A percentile compares a stretch with the other conserved stretches of the same genome.
phyloP scores from a whole-genome alignment of 2,329 filamentous ascomycete genomes.

The Hypocreales sp. region DNA sequence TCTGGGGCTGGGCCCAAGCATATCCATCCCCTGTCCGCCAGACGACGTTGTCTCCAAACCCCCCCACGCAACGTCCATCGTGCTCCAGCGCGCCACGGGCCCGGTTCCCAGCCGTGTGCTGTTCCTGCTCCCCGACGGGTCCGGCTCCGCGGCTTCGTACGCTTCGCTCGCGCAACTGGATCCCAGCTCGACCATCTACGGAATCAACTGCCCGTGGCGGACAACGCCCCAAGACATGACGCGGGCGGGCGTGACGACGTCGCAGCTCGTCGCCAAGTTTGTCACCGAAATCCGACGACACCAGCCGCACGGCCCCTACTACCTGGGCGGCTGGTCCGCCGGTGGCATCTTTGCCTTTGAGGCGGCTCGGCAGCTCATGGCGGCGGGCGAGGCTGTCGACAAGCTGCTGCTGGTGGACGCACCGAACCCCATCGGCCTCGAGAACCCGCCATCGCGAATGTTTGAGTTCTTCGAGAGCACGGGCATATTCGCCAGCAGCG shows the following conservation, averaged over 20 bases:
- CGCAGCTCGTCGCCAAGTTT: constrained; percentile 2
- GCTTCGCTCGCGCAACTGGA: constrained; percentile 3
- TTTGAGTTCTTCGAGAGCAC: constrained; percentile 61
- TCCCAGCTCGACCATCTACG: neutral
- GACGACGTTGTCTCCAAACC: neutral
- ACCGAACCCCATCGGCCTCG: constrained; percentile 50
- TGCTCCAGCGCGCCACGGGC: constrained; percentile 4
- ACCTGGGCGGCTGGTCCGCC: constrained; percentile 58
- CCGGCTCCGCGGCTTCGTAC: constrained; percentile 14
- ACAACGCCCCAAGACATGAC: constrained; percentile 1
- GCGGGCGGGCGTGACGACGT: neutral
- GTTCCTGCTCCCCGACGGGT: constrained; percentile 15
- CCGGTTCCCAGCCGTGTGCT: constrained; percentile 4
- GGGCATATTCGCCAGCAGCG: constrained; percentile 50
- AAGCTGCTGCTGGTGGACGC: constrained; percentile 50
- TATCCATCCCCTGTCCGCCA: neutral
- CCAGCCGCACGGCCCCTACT: constrained; percentile 3
- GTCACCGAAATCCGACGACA: constrained; percentile 2
- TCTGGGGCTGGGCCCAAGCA: neutral
- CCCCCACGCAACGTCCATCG: constrained; percentile 1
- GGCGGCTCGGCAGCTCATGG: constrained; percentile 43
- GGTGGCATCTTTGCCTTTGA: constrained; percentile 60
- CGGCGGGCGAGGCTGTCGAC: constrained; percentile 39
- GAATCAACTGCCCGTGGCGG: constrained; percentile 3
- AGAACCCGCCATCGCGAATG: constrained; percentile 45